Evolutionary conservation across 805 yeast genomes (phyloP).

Genomic region (Kodamaea neixiangensis): DNA sequence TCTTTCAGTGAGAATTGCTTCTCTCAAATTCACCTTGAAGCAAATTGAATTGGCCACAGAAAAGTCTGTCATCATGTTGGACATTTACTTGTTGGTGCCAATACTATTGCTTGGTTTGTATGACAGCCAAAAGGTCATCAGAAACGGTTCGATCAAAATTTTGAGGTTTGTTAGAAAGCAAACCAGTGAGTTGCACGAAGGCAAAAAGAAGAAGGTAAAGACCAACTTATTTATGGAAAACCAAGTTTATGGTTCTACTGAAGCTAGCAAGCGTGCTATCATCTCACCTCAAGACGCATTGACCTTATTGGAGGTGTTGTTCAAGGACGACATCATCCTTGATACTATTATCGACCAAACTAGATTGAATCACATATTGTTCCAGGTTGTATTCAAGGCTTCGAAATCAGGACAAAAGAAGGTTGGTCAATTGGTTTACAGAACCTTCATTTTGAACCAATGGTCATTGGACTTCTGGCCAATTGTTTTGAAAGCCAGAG

Average conservation of each 20-base stretch:
- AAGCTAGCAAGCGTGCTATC: slow-evolving; percentile 50
- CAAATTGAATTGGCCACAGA: slow-evolving; percentile 31
- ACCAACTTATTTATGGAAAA: slow-evolving; percentile 47
- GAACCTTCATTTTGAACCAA: slow-evolving; percentile 70
- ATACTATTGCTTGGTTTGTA: slow-evolving; percentile 53
- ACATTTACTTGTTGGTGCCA: slow-evolving; percentile 59
- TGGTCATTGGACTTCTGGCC: slow-evolving; percentile 40
- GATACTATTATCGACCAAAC: slow-evolving; percentile 33
- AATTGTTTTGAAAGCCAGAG: slow-evolving; percentile 51
- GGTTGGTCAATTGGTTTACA: slow-evolving; percentile 53
- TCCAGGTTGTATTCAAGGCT: slow-evolving; percentile 42
- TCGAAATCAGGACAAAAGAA: slow-evolving; percentile 45
- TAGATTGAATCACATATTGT: slow-evolving; percentile 26
- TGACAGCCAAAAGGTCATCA: slow-evolving; percentile 52
- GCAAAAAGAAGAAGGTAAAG: slow-evolving; percentile 35
- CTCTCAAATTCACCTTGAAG: slow-evolving; percentile 45
- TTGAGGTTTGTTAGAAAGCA: slow-evolving; percentile 31
- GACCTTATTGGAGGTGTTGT: slow-evolving; percentile 32
- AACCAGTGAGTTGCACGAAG: slow-evolving; percentile 33
- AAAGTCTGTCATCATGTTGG: slow-evolving; percentile 25
- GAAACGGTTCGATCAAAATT: slow-evolving; percentile 33
- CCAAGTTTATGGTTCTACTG: slow-evolving; percentile 56
- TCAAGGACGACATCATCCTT: slow-evolving; percentile 21
- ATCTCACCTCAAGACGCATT: slow-evolving; percentile 68
- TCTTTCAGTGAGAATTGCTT: slow-evolving; percentile 50